Conservation (phyloP, 805 yeast genomes). For the Metschnikowia picachoensis region DNA sequence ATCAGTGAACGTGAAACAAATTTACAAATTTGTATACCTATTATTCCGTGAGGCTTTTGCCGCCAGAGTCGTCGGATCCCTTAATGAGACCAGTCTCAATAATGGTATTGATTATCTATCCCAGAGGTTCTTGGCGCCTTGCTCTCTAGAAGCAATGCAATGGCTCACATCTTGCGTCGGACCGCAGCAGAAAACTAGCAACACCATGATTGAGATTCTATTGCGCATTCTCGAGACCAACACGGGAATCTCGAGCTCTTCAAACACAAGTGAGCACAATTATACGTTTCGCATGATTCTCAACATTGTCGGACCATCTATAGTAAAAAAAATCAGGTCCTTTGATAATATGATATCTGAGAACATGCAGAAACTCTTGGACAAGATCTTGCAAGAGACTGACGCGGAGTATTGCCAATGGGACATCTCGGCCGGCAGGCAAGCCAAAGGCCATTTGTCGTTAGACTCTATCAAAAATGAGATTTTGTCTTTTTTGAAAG, state of each 20-base stretch:
- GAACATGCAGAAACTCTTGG: conserved; percentile 5
- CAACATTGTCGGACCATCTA: conserved; percentile 12
- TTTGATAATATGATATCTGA: not conserved
- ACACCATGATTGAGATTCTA: conserved; percentile 12
- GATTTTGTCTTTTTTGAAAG: conserved; percentile 1
- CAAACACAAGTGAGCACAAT: conserved; percentile 8
- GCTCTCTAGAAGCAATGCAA: conserved; percentile 40
- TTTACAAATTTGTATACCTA: conserved; percentile 64
- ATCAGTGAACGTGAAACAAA: conserved; percentile 60
- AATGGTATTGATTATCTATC: conserved; percentile 86
- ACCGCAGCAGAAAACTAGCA: conserved; percentile 10
- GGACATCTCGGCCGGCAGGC: not conserved
- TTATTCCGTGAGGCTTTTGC: conserved; percentile 69
- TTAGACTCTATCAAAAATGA: conserved; percentile 6
- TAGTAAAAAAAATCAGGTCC: conserved; percentile 4
- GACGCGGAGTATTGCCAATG: conserved; percentile 10
- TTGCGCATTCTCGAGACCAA: conserved; percentile 14
- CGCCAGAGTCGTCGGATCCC: conserved; percentile 52
- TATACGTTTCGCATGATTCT: conserved; percentile 14
- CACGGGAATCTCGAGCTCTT: conserved; percentile 6
- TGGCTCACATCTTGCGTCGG: conserved; percentile 25
- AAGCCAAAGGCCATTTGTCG: not conserved
- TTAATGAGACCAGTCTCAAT: conserved; percentile 56
- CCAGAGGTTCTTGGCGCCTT: conserved; percentile 66
- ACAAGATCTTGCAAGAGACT: conserved; percentile 4